Conservation (phyloP, 441 rosid species). For the Heliophila coronopifolia region DNA sequence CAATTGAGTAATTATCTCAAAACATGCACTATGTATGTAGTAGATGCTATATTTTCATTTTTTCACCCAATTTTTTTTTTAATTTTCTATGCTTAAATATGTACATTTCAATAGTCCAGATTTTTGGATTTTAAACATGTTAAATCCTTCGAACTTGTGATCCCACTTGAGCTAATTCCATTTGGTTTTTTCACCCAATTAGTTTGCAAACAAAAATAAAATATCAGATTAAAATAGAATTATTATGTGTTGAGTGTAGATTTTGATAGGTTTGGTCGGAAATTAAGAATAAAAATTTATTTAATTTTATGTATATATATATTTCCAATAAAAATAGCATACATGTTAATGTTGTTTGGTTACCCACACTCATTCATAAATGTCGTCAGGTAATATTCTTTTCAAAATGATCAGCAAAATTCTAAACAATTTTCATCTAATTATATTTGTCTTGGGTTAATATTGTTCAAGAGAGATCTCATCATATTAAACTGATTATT, state of each 20-base stretch:
- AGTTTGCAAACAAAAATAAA: not conserved
- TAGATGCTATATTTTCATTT: too few relatives aligned
- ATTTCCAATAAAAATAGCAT: too few relatives aligned
- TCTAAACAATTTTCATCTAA: not conserved
- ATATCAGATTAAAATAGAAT: not conserved
- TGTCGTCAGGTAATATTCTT: not conserved
- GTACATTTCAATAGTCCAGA: too few relatives aligned
- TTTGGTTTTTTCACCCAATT: too few relatives aligned
- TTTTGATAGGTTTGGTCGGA: conserved; percentile 19
- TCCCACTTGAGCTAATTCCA: too few relatives aligned
- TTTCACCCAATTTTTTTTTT: too few relatives aligned
- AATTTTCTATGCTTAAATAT: too few relatives aligned
- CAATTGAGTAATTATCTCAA: not conserved
- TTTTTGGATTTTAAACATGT: too few relatives aligned
- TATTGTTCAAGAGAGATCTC: not conserved
- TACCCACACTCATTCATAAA: conserved; percentile 17
- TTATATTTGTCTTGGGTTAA: not conserved
- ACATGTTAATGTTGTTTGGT: conserved; percentile 22
- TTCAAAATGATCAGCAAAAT: not conserved
- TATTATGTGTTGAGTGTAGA: conserved; percentile 15
- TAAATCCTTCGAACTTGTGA: too few relatives aligned
- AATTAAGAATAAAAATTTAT: too few relatives aligned
- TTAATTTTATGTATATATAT: too few relatives aligned
- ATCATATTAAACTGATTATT: conserved; percentile 6
- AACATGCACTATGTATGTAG: not conserved